phyloP scores from a whole-genome alignment of 495 filamentous ascomycete genomes.

The Aspergillus taichungensis region DNA sequence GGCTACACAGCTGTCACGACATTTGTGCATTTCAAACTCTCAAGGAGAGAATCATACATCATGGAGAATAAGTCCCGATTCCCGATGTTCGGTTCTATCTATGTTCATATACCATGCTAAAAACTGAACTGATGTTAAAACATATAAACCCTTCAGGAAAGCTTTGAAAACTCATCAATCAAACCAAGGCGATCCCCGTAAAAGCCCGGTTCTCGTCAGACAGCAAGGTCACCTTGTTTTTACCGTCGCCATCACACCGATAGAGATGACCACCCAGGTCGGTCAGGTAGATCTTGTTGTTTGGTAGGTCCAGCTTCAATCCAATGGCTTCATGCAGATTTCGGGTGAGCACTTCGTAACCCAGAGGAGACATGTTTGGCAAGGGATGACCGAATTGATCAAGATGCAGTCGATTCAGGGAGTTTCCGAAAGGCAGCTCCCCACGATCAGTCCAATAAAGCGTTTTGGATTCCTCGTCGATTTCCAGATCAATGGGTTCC shows the following conservation, averaged over 20 bases:
- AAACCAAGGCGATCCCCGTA: constrained; percentile 14
- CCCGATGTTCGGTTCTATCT: too few relatives aligned
- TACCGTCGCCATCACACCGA: constrained; percentile 34
- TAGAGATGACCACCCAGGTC: constrained; percentile 42
- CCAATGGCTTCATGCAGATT: constrained; percentile 44
- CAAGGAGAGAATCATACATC: too few relatives aligned
- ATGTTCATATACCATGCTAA: too few relatives aligned
- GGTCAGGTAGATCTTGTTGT: constrained; percentile 33
- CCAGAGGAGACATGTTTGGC: background rate
- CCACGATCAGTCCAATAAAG: constrained; percentile 51
- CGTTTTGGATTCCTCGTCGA: constrained; percentile 25
- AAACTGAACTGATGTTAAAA: too few relatives aligned
- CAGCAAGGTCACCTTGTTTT: constrained; percentile 19
- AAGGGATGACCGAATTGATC: constrained; percentile 11
- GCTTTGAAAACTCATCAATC: too few relatives aligned
- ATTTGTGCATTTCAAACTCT: too few relatives aligned
- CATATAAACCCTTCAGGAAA: too few relatives aligned
- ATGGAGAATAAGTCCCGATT: too few relatives aligned
- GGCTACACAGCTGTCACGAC: too few relatives aligned
- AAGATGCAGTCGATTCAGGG: constrained; percentile 27
- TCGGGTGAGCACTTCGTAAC: constrained; percentile 21
- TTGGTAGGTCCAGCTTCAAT: constrained; percentile 33
- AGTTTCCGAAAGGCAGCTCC: constrained; percentile 39
- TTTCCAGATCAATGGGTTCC: constrained; percentile 43
- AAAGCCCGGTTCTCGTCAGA: constrained; percentile 20